Percentiles rank a stretch among this genome's conserved stretches.
Evolutionary conservation across 2,329 filamentous ascomycete genomes (phyloP).

Genomic region (Colletotrichum graminicola): DNA sequence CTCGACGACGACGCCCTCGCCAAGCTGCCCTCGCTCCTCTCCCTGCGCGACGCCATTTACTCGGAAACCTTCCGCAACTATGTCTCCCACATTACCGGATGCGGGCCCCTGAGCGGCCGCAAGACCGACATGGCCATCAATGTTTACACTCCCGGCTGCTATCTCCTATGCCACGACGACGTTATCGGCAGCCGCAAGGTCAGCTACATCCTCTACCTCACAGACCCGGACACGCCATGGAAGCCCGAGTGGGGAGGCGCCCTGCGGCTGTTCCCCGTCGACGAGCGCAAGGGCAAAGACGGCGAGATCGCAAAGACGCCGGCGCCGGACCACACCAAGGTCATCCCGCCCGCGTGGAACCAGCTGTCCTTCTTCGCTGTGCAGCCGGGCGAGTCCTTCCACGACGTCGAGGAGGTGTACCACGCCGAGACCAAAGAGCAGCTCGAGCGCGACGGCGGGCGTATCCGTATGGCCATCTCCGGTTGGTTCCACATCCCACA

Average conservation of each 20-base stretch:
- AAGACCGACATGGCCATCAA: slow-evolving; percentile 99
- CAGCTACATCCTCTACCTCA: slow-evolving; percentile 97
- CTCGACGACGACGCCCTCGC: slow-evolving; percentile 87
- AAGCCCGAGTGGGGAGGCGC: slow-evolving; percentile 93
- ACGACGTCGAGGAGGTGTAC: slow-evolving; percentile 99
- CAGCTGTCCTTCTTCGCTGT: slow-evolving; percentile 98
- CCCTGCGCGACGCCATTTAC: slow-evolving; percentile 94
- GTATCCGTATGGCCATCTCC: slow-evolving; percentile 96
- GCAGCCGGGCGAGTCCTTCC: slow-evolving; percentile 97
- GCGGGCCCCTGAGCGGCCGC: slow-evolving; percentile 86
- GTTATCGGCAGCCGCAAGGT: slow-evolving; percentile 97
- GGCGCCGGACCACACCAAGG: slow-evolving; percentile 80
- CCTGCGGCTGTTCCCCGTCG: slow-evolving; percentile 84
- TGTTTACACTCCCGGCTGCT: slow-evolving; percentile 95
- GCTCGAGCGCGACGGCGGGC: slow-evolving; percentile 76
- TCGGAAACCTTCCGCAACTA: slow-evolving; percentile 90
- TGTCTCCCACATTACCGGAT: slow-evolving; percentile 85
- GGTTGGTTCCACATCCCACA: slow-evolving; percentile 99
- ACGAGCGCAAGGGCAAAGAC: slow-evolving; percentile 72
- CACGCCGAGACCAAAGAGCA: slow-evolving; percentile 71
- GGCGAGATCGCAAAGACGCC: slow-evolving; percentile 85
- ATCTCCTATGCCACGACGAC: slow-evolving; percentile 96
- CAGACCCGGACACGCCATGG: slow-evolving; percentile 92
- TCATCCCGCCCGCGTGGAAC: slow-evolving; percentile 95
- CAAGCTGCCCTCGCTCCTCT: slow-evolving; percentile 89